Base-by-base conservation (phyloP, 83 land plant genomes). In the Larix sibirica region DNA sequence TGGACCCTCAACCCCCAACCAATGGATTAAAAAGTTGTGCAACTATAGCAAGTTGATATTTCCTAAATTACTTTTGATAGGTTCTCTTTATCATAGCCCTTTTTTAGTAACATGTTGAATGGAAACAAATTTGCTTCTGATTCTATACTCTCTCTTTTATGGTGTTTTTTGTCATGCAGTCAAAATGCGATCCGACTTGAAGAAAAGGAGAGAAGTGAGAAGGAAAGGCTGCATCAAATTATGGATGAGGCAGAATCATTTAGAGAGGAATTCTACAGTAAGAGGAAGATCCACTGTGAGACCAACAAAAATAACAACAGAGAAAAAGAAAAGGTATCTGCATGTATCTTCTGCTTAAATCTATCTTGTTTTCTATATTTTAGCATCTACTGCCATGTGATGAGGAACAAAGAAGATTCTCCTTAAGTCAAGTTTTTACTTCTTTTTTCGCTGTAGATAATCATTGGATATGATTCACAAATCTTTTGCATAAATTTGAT, bases 191-290 rank as follows among this genome's bases (percentile, higher is more conserved):
- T 89, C 16, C 84, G 65, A 40, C 88, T 95, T 17, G 97, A 89
- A 81, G 95, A 91, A 80, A 95, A 95, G 83, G 94, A 90, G 84
- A 89, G 80, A 67, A 86, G 58, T 16, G 97, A 95, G 85, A 91
- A 91, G 81, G 97, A 95, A 80, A 81, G 82, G 84, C 85, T 87
- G 69, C 81, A 85, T 47, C 91, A 92, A 75, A 95, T 95, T n/a
- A 95, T 93, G 59, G 87, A 85, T 23, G 95, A 90, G 83, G 97
- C 95, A 70, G 95, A 92, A n/a, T 90, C 83, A 33, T 93, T 84
- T 82, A 95, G 87, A 79, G 79, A 62, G 31, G 79, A 83, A 6
- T 93, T 91, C 70, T 87, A 88, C 70, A 88, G 85, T 81, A 95
- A 93, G 84, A 82, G 95, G 76, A 91, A 86, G 84, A 31, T 58